Conservation (phyloP, 768 basidiomycete species). For the Trichaptum fuscoviolaceum region DNA sequence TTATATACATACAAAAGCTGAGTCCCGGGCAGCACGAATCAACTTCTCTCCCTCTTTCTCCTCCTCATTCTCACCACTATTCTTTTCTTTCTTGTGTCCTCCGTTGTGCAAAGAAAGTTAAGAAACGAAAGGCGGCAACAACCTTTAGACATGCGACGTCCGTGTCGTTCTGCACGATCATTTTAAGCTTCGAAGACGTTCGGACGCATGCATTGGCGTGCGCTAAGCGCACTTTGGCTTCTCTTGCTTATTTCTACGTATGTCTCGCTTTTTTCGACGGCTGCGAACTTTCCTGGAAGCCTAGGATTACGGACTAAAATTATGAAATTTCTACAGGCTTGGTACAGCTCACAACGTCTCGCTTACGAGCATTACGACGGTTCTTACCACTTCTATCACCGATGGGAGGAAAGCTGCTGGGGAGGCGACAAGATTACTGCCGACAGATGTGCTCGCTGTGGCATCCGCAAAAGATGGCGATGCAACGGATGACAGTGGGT, state of each 20-base stretch:
- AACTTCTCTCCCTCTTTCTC: neutral
- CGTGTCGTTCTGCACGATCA: neutral
- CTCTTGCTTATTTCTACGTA: constrained; percentile 4
- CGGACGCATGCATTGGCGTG: constrained; percentile 6
- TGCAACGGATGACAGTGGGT: neutral
- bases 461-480: neutral
- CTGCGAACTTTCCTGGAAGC: neutral
- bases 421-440: neutral
- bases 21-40: neutral
- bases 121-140: neutral
- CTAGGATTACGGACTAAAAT: neutral
- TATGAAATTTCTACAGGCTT: neutral
- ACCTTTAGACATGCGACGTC: neutral
- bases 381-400: neutral
- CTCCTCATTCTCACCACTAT: neutral
- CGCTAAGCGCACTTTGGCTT: constrained; percentile 1
- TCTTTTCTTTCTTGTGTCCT: neutral
- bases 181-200: neutral
- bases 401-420: neutral
- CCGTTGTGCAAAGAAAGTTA: neutral
- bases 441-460: neutral
- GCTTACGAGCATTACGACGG: neutral
- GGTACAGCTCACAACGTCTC: neutral
- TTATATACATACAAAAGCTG: neutral
- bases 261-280: neutral